phyloP scores from a whole-genome alignment of 495 filamentous ascomycete genomes.

The Copromyces sp. region DNA sequence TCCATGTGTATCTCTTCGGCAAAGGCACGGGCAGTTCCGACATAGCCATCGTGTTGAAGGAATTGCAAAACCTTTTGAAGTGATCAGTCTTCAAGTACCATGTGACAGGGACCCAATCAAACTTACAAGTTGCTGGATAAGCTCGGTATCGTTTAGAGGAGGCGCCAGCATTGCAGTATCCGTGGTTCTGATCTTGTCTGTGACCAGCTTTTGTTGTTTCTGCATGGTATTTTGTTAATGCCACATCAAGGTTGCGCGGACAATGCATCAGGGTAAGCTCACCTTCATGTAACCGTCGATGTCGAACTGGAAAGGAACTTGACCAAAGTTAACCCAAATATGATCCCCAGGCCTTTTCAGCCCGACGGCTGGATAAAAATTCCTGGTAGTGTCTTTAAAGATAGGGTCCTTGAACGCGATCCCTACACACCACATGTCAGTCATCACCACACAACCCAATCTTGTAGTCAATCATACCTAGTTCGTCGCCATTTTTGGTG shows the following conservation, averaged over 20 bases:
- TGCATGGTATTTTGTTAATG: slow-evolving; percentile 28
- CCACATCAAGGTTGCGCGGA: neutral
- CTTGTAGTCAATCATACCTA: slow-evolving; percentile 45
- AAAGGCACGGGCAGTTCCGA: slow-evolving; percentile 89
- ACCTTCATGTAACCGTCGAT: slow-evolving; percentile 84
- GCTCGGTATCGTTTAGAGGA: slow-evolving; percentile 57
- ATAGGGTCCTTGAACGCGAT: slow-evolving; percentile 75
- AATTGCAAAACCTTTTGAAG: slow-evolving; percentile 64
- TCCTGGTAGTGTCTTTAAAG: slow-evolving; percentile 47
- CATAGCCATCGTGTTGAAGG: slow-evolving; percentile 88
- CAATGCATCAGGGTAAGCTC: slow-evolving; percentile 3
- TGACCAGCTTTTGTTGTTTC: slow-evolving; percentile 49
- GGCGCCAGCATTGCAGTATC: slow-evolving; percentile 50
- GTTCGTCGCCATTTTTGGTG: slow-evolving; percentile 78
- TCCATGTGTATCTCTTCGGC: slow-evolving; percentile 71
- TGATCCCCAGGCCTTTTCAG: slow-evolving; percentile 84
- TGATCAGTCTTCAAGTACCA: slow-evolving; percentile 4
- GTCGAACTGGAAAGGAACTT: slow-evolving; percentile 80
- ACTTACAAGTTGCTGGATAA: slow-evolving; percentile 63
- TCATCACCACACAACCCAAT: slow-evolving; percentile 2
- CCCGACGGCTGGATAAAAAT: slow-evolving; percentile 80
- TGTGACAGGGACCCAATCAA: neutral
- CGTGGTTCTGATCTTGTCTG: slow-evolving; percentile 23
- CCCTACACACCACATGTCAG: slow-evolving; percentile 36
- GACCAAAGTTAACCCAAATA: slow-evolving; percentile 84